Conservation (phyloP, 1,284 basidiomycete genomes). For the Melampsora larici-populina region DNA sequence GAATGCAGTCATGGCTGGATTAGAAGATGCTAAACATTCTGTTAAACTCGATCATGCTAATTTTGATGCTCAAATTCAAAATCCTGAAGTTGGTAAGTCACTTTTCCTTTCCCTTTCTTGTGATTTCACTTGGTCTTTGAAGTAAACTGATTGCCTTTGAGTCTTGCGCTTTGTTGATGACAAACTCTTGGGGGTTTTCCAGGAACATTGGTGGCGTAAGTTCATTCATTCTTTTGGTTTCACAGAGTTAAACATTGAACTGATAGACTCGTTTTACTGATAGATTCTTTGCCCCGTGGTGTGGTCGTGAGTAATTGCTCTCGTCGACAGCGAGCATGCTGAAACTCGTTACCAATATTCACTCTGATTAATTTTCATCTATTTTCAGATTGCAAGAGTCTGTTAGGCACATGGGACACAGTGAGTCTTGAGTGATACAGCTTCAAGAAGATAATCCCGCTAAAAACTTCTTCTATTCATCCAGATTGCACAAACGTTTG, state of each 20-base stretch:
- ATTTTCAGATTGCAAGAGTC: conserved; percentile 29
- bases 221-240: background rate
- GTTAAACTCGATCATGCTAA: conserved; percentile 39
- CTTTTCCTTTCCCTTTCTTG: background rate
- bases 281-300: conserved; percentile 43
- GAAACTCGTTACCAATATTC: background rate
- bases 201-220: conserved; percentile 42
- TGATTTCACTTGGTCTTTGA: background rate
- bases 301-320: conserved; percentile 37
- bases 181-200: background rate
- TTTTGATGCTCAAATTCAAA: conserved; percentile 31
- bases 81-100: conserved; percentile 22
- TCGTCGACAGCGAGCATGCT: background rate
- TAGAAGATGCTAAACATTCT: conserved; percentile 40
- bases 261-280: background rate
- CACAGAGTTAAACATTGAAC: background rate
- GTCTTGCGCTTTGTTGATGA: too few species aligned
- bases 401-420: conserved; percentile 25
- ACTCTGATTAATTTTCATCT: background rate
- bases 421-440: background rate
- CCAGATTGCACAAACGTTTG: conserved; percentile 17
- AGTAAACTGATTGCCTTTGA: too few species aligned
- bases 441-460: background rate
- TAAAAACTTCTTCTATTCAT: background rate
- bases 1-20: conserved; percentile 23